Conservation (phyloP, 2,329 filamentous ascomycete species). For the Trichophyton mentagrophytes region DNA sequence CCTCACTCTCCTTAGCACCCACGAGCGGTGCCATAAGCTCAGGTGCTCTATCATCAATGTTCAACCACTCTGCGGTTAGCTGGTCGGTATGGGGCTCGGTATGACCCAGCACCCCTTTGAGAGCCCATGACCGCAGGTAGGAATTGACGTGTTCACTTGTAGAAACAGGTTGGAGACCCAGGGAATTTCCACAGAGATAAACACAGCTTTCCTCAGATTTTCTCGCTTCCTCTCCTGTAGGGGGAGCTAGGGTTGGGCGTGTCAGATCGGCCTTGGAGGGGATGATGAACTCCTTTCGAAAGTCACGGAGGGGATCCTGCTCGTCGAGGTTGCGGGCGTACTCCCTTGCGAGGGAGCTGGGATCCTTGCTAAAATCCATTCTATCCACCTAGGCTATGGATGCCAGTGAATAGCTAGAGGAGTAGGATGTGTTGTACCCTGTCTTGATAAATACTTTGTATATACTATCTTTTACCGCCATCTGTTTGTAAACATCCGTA, state of each 20-base stretch:
- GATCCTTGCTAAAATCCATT: constrained; percentile 4
- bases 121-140: constrained; percentile 73
- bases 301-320: constrained; percentile 46
- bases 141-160: constrained; percentile 53
- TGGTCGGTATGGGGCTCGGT: constrained; percentile 58
- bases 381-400: background rate
- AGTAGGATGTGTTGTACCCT: background rate
- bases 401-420: background rate
- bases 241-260: constrained; percentile 43
- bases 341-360: constrained; percentile 20
- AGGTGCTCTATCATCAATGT: constrained; percentile 64
- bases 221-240: constrained; percentile 18
- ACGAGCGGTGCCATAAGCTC: constrained; percentile 59
- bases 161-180: constrained; percentile 67
- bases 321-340: constrained; percentile 43
- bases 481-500: background rate
- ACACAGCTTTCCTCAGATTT: constrained; percentile 38
- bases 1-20: constrained; percentile 58
- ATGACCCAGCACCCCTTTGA: constrained; percentile 73
- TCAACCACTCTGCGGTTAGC: constrained; percentile 58
- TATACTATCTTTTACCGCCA: background rate
- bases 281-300: constrained; percentile 62
- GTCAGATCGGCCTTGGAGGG: constrained; percentile 61
- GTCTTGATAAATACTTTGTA: background rate
- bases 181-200: constrained; percentile 83